Percentiles rank a stretch among this genome's conserved stretches.
phyloP scores from a whole-genome alignment of 805 yeast genomes.

The Cyberlindnera xylosilytica region DNA sequence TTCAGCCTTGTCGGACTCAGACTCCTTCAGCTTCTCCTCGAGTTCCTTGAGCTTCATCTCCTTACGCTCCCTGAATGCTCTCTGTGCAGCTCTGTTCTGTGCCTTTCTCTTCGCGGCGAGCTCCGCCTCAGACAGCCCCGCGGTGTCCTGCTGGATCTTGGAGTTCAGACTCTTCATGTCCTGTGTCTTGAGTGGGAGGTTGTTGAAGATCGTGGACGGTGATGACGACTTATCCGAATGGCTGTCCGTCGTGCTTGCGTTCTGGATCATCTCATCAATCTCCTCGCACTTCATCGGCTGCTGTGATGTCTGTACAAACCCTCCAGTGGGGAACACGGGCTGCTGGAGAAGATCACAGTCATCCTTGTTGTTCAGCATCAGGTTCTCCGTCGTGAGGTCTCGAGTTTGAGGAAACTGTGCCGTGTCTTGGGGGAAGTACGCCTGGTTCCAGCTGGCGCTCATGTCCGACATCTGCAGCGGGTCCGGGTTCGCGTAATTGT shows the following conservation, averaged over 20 bases:
- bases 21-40: conserved; percentile 51
- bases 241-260: conserved; percentile 2
- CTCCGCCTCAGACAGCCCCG: conserved; percentile 32
- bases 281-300: conserved; percentile 6
- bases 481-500: conserved; percentile 5
- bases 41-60: conserved; percentile 69
- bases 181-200: conserved; percentile 10
- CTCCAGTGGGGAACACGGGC: conserved; percentile 7
- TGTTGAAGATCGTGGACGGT: conserved; percentile 16
- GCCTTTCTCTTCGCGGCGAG: conserved; percentile 60
- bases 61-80: conserved; percentile 82
- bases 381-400: conserved; percentile 15
- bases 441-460: not conserved
- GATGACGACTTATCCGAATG: conserved; percentile 23
- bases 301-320: not conserved
- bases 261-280: conserved; percentile 4
- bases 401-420: conserved; percentile 2
- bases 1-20: conserved; percentile 52
- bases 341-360: conserved; percentile 22
- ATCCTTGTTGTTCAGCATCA: conserved; percentile 14
- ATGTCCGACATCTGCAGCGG: conserved; percentile 1
- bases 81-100: conserved; percentile 83
- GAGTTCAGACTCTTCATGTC: conserved; percentile 11
- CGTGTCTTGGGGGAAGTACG: not conserved
- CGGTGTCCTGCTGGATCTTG: conserved; percentile 4